phyloP scores from a whole-genome alignment of 2,329 filamentous ascomycete species.

The Ascochyta pisi region DNA sequence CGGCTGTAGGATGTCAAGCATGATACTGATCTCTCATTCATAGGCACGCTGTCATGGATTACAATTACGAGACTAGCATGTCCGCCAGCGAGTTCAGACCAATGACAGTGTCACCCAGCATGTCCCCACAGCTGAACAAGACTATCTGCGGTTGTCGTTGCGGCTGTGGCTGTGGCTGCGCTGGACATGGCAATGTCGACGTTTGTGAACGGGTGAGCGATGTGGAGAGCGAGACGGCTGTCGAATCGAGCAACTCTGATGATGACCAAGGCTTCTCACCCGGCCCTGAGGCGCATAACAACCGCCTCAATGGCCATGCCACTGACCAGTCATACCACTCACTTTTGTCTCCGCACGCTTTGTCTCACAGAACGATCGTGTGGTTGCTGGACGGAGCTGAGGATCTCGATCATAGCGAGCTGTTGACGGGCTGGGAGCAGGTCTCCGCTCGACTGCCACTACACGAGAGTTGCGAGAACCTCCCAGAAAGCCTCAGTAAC shows the following conservation, averaged over 20 bases:
- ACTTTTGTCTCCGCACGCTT: background rate
- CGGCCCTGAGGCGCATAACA: background rate
- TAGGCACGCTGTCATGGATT: constrained; percentile 5
- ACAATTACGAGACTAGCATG: constrained; percentile 1
- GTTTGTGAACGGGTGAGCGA: constrained; percentile 8
- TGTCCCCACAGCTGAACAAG: constrained; percentile 33
- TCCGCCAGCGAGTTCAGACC: constrained; percentile 6
- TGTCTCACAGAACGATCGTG: background rate
- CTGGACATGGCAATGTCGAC: constrained; percentile 19
- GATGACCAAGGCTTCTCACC: background rate
- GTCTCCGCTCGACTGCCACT: background rate
- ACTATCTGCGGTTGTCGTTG: constrained; percentile 34
- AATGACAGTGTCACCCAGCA: constrained; percentile 15
- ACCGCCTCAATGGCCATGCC: background rate
- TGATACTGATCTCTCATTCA: background rate
- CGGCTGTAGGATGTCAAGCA: background rate
- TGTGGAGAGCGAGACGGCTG: constrained; percentile 14
- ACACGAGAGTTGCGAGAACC: background rate
- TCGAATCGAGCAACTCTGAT: constrained; percentile 4
- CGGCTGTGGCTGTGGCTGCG: constrained; percentile 27
- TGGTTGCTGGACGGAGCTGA: background rate
- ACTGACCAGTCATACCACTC: no score
- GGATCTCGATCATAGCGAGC: background rate
- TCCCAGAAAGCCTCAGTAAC: constrained; percentile 5
- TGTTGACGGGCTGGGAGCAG: background rate